Percentiles rank a stretch among this genome's conserved stretches.
These are phyloP conservation scores for Mercurialis annua DNA, from an alignment of 345 rosid species.

Conservation along the genomic window DNA sequence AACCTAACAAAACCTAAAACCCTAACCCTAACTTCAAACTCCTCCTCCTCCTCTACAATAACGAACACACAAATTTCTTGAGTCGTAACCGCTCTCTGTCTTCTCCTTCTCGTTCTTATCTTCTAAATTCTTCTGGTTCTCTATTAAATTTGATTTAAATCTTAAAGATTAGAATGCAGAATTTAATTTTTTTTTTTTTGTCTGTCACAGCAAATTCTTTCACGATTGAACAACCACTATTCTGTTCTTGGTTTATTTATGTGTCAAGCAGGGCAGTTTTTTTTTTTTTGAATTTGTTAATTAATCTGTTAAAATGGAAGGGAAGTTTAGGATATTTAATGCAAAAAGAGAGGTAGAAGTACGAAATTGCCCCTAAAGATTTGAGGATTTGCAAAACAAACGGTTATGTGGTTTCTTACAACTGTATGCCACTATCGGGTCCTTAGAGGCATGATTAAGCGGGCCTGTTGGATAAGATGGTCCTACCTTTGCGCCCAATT, in stretches of 20 bases:
- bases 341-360: neutral
- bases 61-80: neutral
- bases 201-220: neutral
- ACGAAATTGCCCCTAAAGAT: neutral
- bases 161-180: neutral
- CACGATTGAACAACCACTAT: neutral
- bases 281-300: neutral
- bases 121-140: neutral
- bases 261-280: neutral
- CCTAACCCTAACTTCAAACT: constrained; percentile 21
- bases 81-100: constrained; percentile 3
- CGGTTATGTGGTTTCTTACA: constrained; percentile 1
- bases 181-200: neutral
- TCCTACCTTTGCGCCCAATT: constrained; percentile 3
- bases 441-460: constrained; percentile 6
- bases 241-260: neutral
- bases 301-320: neutral
- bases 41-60: neutral
- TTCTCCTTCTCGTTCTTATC: neutral
- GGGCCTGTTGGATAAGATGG: neutral
- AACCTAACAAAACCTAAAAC: constrained; percentile 1
- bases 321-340: neutral
- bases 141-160: too few relatives aligned
- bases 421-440: constrained; percentile 11
- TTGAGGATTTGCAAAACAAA: neutral